Percentiles rank a stretch among this genome's conserved stretches.
These are phyloP conservation scores for Astragalus glycyphyllos DNA, from an alignment of 306 rosid genomes.

Conservation along the genomic window DNA sequence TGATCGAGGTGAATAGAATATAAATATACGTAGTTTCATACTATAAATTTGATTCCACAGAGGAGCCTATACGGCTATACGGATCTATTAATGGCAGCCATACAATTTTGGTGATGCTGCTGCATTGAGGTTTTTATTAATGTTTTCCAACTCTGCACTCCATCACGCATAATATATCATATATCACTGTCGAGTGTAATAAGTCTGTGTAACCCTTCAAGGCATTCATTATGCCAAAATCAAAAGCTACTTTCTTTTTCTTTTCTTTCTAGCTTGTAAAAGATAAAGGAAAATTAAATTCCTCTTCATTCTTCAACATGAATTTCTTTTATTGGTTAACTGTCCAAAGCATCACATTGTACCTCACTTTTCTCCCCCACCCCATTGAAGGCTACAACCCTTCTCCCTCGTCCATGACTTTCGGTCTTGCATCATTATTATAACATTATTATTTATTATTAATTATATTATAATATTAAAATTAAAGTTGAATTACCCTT, in stretches of 20 bases:
- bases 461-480: not conserved
- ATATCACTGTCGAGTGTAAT: slow-evolving; percentile 12
- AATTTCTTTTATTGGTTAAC: slow-evolving; percentile 33
- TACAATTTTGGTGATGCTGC: slow-evolving; percentile 6
- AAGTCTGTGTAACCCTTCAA: slow-evolving; percentile 3
- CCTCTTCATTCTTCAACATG: slow-evolving; percentile 31
- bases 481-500: slow-evolving; percentile 43
- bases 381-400: slow-evolving; percentile 43
- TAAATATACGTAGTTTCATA: slow-evolving; percentile 2
- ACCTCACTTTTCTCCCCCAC: slow-evolving; percentile 33
- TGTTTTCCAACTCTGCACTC: slow-evolving; percentile 24
- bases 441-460: no score
- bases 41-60: slow-evolving; percentile 3
- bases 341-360: slow-evolving; percentile 39
- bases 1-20: not conserved
- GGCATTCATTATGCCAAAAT: slow-evolving; percentile 19
- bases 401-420: slow-evolving; percentile 30
- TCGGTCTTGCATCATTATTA: slow-evolving; percentile 10
- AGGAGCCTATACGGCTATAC: slow-evolving; percentile 4
- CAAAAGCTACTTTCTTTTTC: slow-evolving; percentile 10
- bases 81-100: slow-evolving; percentile 15
- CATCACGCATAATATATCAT: not conserved
- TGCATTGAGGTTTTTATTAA: slow-evolving; percentile 12
- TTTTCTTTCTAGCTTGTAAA: not conserved
- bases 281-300: not conserved